phyloP scores from a whole-genome alignment of 2,329 filamentous ascomycete species.

The Cordyceps cateniannulata region DNA sequence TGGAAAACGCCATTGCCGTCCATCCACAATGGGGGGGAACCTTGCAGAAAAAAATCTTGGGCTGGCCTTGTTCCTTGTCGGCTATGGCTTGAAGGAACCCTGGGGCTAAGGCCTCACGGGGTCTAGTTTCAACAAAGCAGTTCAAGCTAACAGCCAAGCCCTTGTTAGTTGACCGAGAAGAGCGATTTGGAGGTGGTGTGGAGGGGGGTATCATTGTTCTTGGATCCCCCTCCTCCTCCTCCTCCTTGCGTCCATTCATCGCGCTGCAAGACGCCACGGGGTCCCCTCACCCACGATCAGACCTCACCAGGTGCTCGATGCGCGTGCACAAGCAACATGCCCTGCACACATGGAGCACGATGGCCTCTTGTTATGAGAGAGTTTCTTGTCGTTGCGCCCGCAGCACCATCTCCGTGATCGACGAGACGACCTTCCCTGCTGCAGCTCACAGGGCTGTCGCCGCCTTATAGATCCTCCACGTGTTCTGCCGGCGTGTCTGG shows the following conservation, averaged over 20 bases:
- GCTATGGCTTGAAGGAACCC: not conserved
- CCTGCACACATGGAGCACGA: not conserved
- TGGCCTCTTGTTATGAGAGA: not conserved
- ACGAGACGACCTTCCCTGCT: not conserved
- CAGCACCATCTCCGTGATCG: not conserved
- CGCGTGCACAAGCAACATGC: not conserved
- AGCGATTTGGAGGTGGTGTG: not conserved
- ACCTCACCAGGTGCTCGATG: not conserved
- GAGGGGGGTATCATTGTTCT: constrained; percentile 2
- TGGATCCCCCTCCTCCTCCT: too few relatives aligned
- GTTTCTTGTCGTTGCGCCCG: not conserved
- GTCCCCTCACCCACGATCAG: too few relatives aligned
- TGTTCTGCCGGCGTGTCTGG: not conserved
- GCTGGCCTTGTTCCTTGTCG: not conserved
- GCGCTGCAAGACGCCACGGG: constrained; percentile 4
- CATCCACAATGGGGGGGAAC: too few relatives aligned
- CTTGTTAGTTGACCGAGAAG: not conserved
- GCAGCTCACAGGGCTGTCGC: not conserved
- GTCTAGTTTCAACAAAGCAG: too few relatives aligned
- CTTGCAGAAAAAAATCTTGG: not conserved
- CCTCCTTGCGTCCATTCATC: constrained; percentile 2
- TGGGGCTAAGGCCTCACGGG: not conserved
- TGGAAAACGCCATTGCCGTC: not conserved
- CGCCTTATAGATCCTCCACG: not conserved
- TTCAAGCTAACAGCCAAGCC: too few relatives aligned